phyloP scores from a whole-genome alignment of 208 protist species.

The Kentomonas sorsogonicus region DNA sequence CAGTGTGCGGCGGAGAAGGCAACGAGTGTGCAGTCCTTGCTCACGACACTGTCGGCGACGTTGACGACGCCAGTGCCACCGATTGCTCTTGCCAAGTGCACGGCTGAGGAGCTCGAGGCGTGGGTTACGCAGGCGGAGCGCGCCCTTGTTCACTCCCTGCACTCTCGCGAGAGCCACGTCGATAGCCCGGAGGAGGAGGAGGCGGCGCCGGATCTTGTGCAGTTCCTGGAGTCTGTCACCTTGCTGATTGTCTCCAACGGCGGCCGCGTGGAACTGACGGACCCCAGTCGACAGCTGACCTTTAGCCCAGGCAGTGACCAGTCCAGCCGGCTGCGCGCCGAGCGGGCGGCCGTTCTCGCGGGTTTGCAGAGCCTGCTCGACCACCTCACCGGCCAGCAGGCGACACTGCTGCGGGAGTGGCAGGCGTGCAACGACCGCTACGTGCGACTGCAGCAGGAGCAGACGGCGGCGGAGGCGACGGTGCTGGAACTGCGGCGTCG shows the following conservation, averaged over 20 bases:
- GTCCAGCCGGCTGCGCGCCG: slow-evolving; percentile 1
- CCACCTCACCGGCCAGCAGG: slow-evolving; percentile 18
- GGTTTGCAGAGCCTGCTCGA: slow-evolving; percentile 32
- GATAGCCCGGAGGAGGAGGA: background rate
- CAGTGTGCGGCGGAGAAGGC: no score
- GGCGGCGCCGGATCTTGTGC: background rate
- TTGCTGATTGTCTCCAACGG: slow-evolving; percentile 32
- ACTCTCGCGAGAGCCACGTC: background rate
- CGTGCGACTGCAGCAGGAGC: slow-evolving; percentile 50
- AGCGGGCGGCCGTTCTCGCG: slow-evolving; percentile 18
- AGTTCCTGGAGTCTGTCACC: slow-evolving; percentile 34
- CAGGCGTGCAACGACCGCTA: slow-evolving; percentile 41
- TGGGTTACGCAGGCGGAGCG: background rate
- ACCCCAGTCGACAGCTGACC: slow-evolving; percentile 2
- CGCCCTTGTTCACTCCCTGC: background rate
- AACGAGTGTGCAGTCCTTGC: background rate
- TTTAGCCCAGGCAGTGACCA: background rate
- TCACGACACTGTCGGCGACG: background rate
- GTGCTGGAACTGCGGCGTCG: slow-evolving; percentile 64
- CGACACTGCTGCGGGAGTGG: slow-evolving; percentile 30
- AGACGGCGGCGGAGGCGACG: slow-evolving; percentile 42
- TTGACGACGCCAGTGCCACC: background rate
- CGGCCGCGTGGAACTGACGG: slow-evolving; percentile 23
- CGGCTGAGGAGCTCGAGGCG: background rate
- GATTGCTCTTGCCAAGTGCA: background rate